These are phyloP conservation scores for Fusarium fujikuroi DNA, from an alignment of 2,329 filamentous ascomycete genomes.

Conservation along the genomic window DNA sequence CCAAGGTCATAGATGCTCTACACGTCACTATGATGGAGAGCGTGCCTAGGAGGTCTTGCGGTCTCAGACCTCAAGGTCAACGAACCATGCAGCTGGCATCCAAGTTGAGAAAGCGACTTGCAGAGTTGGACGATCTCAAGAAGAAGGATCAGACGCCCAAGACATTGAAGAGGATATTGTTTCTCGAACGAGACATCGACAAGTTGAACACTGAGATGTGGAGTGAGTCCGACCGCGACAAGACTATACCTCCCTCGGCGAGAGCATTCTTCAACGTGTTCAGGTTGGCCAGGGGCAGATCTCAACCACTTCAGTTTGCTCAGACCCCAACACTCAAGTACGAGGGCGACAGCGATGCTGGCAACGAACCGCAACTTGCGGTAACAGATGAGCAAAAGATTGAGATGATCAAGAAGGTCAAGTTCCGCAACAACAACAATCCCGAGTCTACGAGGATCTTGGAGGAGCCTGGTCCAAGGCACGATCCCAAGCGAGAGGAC, in stretches of 20 bases:
- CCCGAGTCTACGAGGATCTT: background rate
- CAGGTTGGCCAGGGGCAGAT: background rate
- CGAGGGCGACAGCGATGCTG: background rate
- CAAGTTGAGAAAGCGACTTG: background rate
- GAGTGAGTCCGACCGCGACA: background rate
- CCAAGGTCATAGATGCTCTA: background rate
- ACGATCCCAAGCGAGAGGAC: background rate
- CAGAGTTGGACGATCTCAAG: background rate
- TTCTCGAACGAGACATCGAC: background rate
- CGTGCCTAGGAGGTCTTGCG: background rate
- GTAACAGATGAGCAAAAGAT: background rate
- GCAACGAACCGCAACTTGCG: background rate
- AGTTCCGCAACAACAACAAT: background rate
- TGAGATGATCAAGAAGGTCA: background rate
- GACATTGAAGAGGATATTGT: background rate
- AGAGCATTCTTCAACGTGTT: background rate
- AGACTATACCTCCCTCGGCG: background rate
- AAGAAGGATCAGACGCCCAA: background rate
- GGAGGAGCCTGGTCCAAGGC: background rate
- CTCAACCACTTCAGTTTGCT: background rate
- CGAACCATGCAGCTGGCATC: background rate
- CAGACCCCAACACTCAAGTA: background rate
- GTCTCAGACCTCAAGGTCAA: background rate
- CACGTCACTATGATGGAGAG: background rate
- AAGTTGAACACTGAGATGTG: background rate